phyloP scores from a whole-genome alignment of 2,329 filamentous ascomycete genomes.

The Madurella mycetomatis region DNA sequence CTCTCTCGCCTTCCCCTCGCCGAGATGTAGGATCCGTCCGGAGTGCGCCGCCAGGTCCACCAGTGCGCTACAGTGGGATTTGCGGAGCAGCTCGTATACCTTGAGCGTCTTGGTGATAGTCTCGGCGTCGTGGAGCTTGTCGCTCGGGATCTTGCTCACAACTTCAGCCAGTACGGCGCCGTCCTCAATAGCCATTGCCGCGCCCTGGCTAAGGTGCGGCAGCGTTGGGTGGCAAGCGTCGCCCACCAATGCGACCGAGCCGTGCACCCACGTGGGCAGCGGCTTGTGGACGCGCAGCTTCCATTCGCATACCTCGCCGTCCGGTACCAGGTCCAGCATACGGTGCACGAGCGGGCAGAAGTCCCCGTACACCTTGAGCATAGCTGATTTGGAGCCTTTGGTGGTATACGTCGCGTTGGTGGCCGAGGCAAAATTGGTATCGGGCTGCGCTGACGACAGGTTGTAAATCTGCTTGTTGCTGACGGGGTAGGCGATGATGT shows the following conservation, averaged over 20 bases:
- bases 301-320: conserved; percentile 63
- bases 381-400: conserved; percentile 54
- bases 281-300: conserved; percentile 55
- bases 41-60: conserved; percentile 51
- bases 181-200: conserved; percentile 65
- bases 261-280: conserved; percentile 55
- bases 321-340: conserved; percentile 57
- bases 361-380: conserved; percentile 57
- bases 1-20: conserved; percentile 54
- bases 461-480: conserved; percentile 62
- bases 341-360: conserved; percentile 57
- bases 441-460: conserved; percentile 58
- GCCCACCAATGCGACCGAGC: conserved; percentile 54
- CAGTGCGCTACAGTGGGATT: conserved; percentile 49
- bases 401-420: conserved; percentile 60
- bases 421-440: conserved; percentile 55
- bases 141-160: conserved; percentile 37
- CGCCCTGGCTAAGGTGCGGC: conserved; percentile 63
- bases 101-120: conserved; percentile 46
- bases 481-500: conserved; percentile 76
- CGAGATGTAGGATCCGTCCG: conserved; percentile 53
- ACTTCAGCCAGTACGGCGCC: conserved; percentile 56
- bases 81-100: conserved; percentile 53
- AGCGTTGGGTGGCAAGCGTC: conserved; percentile 66
- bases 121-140: conserved; percentile 30